Conservation (phyloP, 331 rosid genomes). For the Cydonia oblonga region DNA sequence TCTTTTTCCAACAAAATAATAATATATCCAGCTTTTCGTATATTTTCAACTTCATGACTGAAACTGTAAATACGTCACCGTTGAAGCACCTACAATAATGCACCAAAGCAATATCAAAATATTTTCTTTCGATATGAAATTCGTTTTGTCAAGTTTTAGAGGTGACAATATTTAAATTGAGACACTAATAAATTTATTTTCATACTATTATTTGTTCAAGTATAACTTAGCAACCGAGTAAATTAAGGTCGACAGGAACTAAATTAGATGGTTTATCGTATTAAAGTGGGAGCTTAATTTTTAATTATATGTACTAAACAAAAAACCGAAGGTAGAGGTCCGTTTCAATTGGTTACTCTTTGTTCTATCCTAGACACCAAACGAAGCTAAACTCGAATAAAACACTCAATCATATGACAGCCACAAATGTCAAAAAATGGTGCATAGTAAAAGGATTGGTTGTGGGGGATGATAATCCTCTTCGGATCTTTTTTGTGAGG, state of each 20-base stretch:
- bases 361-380: no score
- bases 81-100: neutral
- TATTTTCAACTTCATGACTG: no score
- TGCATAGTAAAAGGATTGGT: no score
- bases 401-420: no score
- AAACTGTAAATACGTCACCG: neutral
- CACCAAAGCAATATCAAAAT: neutral
- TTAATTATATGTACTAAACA: no score
- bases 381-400: no score
- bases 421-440: no score
- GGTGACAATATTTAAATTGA: neutral
- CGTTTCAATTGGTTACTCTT: no score
- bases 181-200: neutral
- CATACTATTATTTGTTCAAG: neutral
- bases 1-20: neutral
- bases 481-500: no score
- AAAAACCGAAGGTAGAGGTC: no score
- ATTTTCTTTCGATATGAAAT: neutral
- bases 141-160: neutral
- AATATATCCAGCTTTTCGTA: neutral
- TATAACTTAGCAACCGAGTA: neutral
- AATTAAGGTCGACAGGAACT: neutral
- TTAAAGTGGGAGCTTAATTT: no score
- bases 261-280: neutral
- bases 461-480: no score